Conservation (phyloP, 176 grass and related monocot species). For the Echinochloa phyllopogon region DNA sequence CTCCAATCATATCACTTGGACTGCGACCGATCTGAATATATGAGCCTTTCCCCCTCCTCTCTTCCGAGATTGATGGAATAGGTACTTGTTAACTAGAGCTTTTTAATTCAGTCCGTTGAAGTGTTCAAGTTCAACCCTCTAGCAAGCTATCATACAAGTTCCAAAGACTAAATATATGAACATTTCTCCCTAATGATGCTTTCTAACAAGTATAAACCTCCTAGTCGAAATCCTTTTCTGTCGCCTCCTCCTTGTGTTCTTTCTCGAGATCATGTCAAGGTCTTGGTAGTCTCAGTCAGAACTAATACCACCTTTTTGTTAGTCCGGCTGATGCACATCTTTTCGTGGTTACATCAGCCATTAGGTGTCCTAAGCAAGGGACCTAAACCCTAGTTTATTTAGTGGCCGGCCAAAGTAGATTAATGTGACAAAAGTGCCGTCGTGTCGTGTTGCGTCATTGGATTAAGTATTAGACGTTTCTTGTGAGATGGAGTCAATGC, state of each 20-base stretch:
- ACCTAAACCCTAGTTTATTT: constrained; percentile 37
- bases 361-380: constrained; percentile 31
- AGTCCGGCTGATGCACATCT: constrained; percentile 9
- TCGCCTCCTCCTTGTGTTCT: constrained; percentile 31
- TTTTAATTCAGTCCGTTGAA: neutral
- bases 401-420: constrained; percentile 25
- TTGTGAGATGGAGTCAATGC: constrained; percentile 12
- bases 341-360: constrained; percentile 52
- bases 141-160: neutral
- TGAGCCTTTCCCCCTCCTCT: neutral
- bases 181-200: constrained; percentile 35
- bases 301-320: neutral
- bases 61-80: neutral
- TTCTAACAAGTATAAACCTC: constrained; percentile 42
- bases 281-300: constrained; percentile 32
- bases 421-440: constrained; percentile 30
- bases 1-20: no score
- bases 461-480: constrained; percentile 6
- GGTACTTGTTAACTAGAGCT: neutral
- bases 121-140: neutral
- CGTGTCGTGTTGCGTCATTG: constrained; percentile 38
- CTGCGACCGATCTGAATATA: no score
- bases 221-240: constrained; percentile 36
- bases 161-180: constrained; percentile 18
- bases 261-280: constrained; percentile 22